Conservation (phyloP, 2,329 filamentous ascomycete species). For the Lachnellula arida region DNA sequence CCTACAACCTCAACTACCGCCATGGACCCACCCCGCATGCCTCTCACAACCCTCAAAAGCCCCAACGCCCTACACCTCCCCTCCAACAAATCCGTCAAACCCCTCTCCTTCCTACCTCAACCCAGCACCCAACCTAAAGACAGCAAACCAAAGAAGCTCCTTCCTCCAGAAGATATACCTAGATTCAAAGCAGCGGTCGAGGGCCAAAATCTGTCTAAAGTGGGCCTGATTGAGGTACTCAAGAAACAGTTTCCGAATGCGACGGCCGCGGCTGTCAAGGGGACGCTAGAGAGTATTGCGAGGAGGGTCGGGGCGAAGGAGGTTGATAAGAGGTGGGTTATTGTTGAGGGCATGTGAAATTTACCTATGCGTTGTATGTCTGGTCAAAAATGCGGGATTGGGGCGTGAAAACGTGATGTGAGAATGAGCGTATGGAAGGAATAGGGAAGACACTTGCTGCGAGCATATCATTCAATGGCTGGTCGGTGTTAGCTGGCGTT, state of each 20-base stretch:
- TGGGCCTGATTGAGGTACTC: slow-evolving; percentile 68
- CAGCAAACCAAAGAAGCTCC: slow-evolving; percentile 23
- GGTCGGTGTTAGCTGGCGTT: no score
- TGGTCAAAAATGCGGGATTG: no score
- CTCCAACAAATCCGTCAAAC: slow-evolving; percentile 7
- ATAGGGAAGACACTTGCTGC: no score
- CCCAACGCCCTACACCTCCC: background rate
- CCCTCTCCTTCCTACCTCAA: slow-evolving; percentile 3
- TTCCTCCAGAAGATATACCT: slow-evolving; percentile 24
- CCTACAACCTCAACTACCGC: slow-evolving; percentile 2
- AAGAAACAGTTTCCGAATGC: slow-evolving; percentile 70
- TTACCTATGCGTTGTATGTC: no score
- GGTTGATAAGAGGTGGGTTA: slow-evolving; percentile 27
- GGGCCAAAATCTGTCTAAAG: slow-evolving; percentile 67
- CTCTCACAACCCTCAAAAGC: slow-evolving; percentile 29
- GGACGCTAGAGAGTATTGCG: slow-evolving; percentile 63
- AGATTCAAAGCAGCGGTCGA: slow-evolving; percentile 64
- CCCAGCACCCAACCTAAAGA: slow-evolving; percentile 9
- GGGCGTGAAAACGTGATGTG: no score
- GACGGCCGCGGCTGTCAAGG: slow-evolving; percentile 65
- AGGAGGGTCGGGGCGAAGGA: slow-evolving; percentile 54
- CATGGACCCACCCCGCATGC: slow-evolving; percentile 35
- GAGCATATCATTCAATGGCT: no score
- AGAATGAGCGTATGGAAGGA: no score
- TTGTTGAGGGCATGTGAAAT: slow-evolving; percentile 5